These are phyloP conservation scores for Ustilago trichophora DNA, from an alignment of 1,284 basidiomycete species.

Conservation along the genomic window DNA sequence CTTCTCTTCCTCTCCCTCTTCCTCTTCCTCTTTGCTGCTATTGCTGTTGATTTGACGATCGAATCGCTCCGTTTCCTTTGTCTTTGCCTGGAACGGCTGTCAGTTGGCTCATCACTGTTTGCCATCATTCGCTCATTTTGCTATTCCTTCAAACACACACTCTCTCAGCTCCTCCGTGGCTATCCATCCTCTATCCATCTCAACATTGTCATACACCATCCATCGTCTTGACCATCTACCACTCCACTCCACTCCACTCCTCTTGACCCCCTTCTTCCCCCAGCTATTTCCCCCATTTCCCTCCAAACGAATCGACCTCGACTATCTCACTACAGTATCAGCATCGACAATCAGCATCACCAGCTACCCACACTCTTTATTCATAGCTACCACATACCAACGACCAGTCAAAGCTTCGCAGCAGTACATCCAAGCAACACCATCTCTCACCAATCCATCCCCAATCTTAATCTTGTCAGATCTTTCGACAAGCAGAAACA, in stretches of 20 bases:
- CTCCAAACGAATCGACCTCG: neutral
- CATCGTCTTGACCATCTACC: conserved; percentile 14
- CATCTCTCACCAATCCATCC: no score
- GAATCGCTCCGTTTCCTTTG: no score
- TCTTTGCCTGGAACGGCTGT: neutral
- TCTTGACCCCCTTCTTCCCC: conserved; percentile 8
- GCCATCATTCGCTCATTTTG: no score
- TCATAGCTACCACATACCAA: neutral
- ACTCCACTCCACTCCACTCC: conserved; percentile 9
- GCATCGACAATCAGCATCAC: conserved; percentile 1
- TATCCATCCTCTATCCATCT: no score
- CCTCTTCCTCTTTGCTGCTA: no score
- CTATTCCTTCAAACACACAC: no score
- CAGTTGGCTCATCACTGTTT: neutral
- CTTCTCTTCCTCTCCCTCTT: neutral
- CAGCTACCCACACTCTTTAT: conserved; percentile 10
- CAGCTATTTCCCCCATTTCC: neutral
- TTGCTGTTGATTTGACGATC: no score
- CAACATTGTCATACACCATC: conserved; percentile 7
- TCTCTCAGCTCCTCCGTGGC: no score
- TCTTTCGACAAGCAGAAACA: no score
- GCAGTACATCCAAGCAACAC: no score
- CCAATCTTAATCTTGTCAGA: no score
- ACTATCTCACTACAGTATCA: neutral
- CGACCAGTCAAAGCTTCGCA: neutral